Percentiles rank a stretch among this genome's conserved stretches.
Evolutionary conservation across 768 basidiomycete genomes (phyloP).

Genomic region (Pluteus cervinus): DNA sequence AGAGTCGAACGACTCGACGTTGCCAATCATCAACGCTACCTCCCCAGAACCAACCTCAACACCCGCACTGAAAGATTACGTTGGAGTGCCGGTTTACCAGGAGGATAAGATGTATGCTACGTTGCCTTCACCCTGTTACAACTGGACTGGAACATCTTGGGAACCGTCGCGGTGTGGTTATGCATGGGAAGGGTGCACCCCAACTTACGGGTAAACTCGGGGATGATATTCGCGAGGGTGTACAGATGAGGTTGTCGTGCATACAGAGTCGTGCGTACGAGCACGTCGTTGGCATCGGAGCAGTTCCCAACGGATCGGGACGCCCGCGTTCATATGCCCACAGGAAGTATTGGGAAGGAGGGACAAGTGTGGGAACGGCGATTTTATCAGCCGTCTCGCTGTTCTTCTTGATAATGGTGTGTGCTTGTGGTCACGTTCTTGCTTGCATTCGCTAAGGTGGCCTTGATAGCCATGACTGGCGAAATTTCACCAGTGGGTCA

Average conservation of each 20-base stretch:
- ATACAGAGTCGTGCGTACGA: slow-evolving; percentile 85
- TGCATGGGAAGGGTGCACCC: slow-evolving; percentile 91
- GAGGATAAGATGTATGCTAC: slow-evolving; percentile 85
- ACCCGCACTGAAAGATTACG: slow-evolving; percentile 76
- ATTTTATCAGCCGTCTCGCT: slow-evolving; percentile 88
- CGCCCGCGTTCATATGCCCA: slow-evolving; percentile 97
- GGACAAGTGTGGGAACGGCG: slow-evolving; percentile 93
- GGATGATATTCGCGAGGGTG: slow-evolving; percentile 94
- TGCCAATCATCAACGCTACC: no score
- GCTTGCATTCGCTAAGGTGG: not conserved
- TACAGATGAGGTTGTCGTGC: slow-evolving; percentile 91
- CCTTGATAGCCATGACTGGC: slow-evolving; percentile 84
- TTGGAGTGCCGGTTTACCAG: slow-evolving; percentile 92
- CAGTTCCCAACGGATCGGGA: slow-evolving; percentile 82
- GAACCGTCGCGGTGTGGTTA: slow-evolving; percentile 92
- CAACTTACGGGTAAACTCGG: slow-evolving; percentile 96
- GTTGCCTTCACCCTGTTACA: slow-evolving; percentile 78
- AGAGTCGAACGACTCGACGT: slow-evolving; percentile 6
- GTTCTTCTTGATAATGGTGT: slow-evolving; percentile 85
- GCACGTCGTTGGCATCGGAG: slow-evolving; percentile 56
- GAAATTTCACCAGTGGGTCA: slow-evolving; percentile 96
- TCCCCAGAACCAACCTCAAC: not conserved
- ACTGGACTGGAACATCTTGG: slow-evolving; percentile 94
- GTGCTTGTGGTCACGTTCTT: slow-evolving; percentile 16
- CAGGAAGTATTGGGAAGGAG: slow-evolving; percentile 88